Evolutionary conservation across 148 eudicot genomes (phyloP).

Genomic region (Silene conica): DNA sequence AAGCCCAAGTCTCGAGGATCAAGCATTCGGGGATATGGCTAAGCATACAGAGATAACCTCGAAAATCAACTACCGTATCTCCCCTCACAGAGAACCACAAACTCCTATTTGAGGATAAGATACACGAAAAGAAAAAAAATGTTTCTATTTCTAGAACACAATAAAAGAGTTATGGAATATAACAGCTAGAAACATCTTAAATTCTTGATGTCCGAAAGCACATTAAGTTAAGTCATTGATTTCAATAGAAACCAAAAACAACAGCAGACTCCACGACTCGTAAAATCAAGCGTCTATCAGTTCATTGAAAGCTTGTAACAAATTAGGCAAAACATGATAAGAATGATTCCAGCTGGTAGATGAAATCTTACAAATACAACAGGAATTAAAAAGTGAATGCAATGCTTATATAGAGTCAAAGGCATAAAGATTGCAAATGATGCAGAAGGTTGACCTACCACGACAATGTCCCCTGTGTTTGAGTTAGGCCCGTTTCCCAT

Average conservation of each 20-base stretch:
- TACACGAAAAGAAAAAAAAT: neutral
- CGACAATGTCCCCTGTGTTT: slow-evolving; percentile 74
- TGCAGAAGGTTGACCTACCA: slow-evolving; percentile 57
- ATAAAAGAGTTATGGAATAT: neutral
- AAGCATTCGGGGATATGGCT: too few species aligned
- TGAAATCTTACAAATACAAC: too few species aligned
- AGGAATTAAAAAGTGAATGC: neutral
- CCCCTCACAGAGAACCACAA: too few species aligned
- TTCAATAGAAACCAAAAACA: too few species aligned
- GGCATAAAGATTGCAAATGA: neutral
- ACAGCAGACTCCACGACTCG: too few species aligned
- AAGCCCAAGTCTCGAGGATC: too few species aligned
- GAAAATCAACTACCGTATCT: too few species aligned
- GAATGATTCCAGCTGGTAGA: too few species aligned
- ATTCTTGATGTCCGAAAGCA: too few species aligned
- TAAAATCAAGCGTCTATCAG: neutral
- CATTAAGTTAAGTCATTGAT: neutral
- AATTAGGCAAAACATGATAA: too few species aligned
- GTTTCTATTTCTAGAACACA: neutral
- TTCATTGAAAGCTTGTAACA: slow-evolving; percentile 1
- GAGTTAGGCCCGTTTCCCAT: slow-evolving; percentile 71
- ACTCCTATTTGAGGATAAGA: neutral
- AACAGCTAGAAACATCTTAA: neutral
- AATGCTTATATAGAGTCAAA: neutral
- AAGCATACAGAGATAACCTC: too few species aligned